Evolutionary conservation across 441 rosid genomes (phyloP), one percentile per base, ranked within the genome.

Genomic region (Erodium chrysanthum): DNA sequence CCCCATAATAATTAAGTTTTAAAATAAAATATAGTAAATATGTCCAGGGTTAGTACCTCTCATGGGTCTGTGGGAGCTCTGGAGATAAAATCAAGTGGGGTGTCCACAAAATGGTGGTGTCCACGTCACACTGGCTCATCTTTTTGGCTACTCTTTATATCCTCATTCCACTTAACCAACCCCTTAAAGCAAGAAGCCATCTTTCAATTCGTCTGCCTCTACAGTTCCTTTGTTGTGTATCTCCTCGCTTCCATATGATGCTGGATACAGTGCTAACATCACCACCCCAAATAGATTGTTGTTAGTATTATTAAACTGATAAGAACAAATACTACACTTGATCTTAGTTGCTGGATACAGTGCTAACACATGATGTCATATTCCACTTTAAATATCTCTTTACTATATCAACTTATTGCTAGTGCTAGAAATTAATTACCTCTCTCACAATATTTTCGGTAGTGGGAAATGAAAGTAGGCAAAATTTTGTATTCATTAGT

Each of bases 41-140:
- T 69, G 68, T 50, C 68, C 56, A 67, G 21, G 22, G 31, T 61
- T 50, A 12, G 9, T 33, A 42, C 46, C 46, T 6, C 7, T 33
- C 21, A 15, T 33, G 11, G 46, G 44, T 17, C 20, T 22, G 40
- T n/a, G 67, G n/a, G 18, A 42, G 20, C 29, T 20, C 29, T 22
- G 66, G 68, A 37, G 66, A 46, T 21, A 67, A 64, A 68, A 70
- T 68, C 14, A 56, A 85, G 89, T 81, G 94, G 83, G 69, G 70
- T 69, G 84, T 66, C 84, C 86, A 84, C 73, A 76, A 73, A 73
- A 72, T 76, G 76, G 87, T 87, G 93, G 82, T 66, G 68, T 86
- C 87, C 92, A 83, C 77, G 68, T 82, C 84, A 84, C 74, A 15
- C 40, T 65, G 66, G 69, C 70, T 69, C 62, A 35, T 68, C 66